Conservation (phyloP, 192 early-diverging fungal genomes). For the Backusella mclennaniae region DNA sequence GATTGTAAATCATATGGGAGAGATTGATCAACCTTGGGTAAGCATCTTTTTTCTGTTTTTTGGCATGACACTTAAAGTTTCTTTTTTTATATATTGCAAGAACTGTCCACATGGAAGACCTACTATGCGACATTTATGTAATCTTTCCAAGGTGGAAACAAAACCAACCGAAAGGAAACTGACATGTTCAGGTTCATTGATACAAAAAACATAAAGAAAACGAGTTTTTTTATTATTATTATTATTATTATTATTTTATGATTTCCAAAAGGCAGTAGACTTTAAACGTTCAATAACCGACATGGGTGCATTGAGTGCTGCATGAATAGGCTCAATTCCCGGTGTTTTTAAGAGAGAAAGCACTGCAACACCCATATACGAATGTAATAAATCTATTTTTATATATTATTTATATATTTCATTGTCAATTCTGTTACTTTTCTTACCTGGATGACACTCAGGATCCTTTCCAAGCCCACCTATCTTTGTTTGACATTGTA, state of each 20-base stretch:
- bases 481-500: conserved; percentile 49
- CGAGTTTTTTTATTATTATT: too few species aligned
- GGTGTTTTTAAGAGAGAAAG: conserved; percentile 58
- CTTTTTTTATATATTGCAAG: conserved; percentile 43
- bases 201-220: background rate
- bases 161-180: background rate
- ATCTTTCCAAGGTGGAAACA: conserved; percentile 20
- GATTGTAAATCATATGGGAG: conserved; percentile 80
- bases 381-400: conserved; percentile 70
- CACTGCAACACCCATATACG: conserved; percentile 80
- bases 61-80: background rate
- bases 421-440: background rate
- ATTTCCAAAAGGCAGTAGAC: conserved; percentile 42
- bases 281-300: conserved; percentile 35
- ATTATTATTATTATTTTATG: background rate
- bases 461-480: conserved; percentile 72
- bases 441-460: conserved; percentile 54
- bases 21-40: conserved; percentile 92
- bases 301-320: conserved; percentile 55
- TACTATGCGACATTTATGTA: conserved; percentile 85
- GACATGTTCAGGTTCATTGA: background rate
- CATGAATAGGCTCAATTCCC: conserved; percentile 46
- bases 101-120: conserved; percentile 96
- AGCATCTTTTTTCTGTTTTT: background rate
- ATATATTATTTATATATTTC: background rate